A percentile compares a stretch with the other conserved stretches of the same genome.
Conservation (phyloP, 1,284 basidiomycete species). For the Ceratobasidium sp. region DNA sequence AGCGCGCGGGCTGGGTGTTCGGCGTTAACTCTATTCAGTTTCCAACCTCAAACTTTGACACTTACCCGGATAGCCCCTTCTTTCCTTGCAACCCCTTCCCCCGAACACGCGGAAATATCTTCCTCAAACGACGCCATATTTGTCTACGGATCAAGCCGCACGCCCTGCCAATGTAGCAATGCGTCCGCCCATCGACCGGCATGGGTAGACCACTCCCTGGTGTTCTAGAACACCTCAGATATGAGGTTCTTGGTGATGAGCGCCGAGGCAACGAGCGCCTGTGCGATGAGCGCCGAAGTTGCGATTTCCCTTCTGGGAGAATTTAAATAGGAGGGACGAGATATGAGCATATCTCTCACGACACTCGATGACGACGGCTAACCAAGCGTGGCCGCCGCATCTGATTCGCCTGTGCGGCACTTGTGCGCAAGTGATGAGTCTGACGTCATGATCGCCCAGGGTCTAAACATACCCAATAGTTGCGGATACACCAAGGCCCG, state of each 20-base stretch:
- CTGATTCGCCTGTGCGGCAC: conserved; percentile 84
- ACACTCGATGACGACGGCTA: conserved; percentile 89
- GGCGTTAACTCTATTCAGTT: conserved; percentile 94
- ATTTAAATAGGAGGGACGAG: conserved; percentile 65
- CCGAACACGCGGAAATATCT: conserved; percentile 97
- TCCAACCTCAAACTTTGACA: conserved; percentile 93
- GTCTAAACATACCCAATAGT: not conserved
- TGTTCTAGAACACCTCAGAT: conserved; percentile 93
- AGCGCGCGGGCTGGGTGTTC: conserved; percentile 65
- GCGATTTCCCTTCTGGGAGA: conserved; percentile 91
- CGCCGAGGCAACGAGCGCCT: too few relatives aligned
- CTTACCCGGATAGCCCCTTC: conserved; percentile 91
- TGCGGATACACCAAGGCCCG: too few relatives aligned
- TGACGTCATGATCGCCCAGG: conserved; percentile 42
- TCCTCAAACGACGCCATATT: conserved; percentile 96
- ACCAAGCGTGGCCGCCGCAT: conserved; percentile 91
- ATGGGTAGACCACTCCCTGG: conserved; percentile 92
- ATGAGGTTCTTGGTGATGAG: conserved; percentile 96
- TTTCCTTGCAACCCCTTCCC: conserved; percentile 82
- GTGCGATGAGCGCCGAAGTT: conserved; percentile 86
- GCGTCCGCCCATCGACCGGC: conserved; percentile 95
- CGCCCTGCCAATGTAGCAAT: conserved; percentile 91
- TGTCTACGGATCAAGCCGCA: conserved; percentile 90
- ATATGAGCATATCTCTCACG: conserved; percentile 76
- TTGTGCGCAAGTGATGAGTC: conserved; percentile 68